Evolutionary conservation across 805 yeast genomes (phyloP).

Genomic region (Saccharomycopsis oosterbeekiorum): DNA sequence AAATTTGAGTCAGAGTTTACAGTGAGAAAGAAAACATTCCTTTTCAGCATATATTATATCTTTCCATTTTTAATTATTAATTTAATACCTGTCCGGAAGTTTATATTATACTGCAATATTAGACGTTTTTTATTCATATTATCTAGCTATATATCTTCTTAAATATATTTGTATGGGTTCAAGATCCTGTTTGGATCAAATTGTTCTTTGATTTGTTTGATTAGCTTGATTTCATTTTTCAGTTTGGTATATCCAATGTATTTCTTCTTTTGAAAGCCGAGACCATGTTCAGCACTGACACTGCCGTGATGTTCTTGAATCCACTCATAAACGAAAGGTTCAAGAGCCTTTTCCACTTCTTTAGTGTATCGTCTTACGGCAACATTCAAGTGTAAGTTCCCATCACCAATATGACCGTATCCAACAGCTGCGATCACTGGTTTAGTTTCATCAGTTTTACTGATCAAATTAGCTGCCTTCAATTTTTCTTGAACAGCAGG

Average conservation of each 20-base stretch:
- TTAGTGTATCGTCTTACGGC: slow-evolving; percentile 77
- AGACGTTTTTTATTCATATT: background rate
- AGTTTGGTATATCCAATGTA: slow-evolving; percentile 80
- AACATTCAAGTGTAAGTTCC: slow-evolving; percentile 89
- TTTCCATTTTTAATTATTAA: too few relatives aligned
- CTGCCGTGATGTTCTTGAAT: slow-evolving; percentile 66
- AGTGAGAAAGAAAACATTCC: too few relatives aligned
- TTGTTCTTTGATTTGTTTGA: slow-evolving; percentile 67
- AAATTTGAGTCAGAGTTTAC: background rate
- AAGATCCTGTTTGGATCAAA: slow-evolving; percentile 88
- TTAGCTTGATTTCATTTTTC: slow-evolving; percentile 57
- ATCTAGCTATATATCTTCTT: background rate
- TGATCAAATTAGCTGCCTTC: slow-evolving; percentile 45
- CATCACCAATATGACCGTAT: slow-evolving; percentile 98
- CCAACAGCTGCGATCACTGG: slow-evolving; percentile 91
- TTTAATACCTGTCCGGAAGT: too few relatives aligned
- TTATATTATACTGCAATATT: too few relatives aligned
- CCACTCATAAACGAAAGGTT: slow-evolving; percentile 95
- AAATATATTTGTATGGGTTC: slow-evolving; percentile 87
- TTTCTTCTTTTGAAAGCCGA: slow-evolving; percentile 93
- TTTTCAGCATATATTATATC: too few relatives aligned
- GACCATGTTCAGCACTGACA: slow-evolving; percentile 94
- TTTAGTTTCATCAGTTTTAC: slow-evolving; percentile 44
- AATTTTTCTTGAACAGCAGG: slow-evolving; percentile 63
- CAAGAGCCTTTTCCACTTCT: slow-evolving; percentile 69